Evolutionary conservation across 106 monocot species (phyloP).

Genomic region (Phalaenopsis aphrodite): DNA sequence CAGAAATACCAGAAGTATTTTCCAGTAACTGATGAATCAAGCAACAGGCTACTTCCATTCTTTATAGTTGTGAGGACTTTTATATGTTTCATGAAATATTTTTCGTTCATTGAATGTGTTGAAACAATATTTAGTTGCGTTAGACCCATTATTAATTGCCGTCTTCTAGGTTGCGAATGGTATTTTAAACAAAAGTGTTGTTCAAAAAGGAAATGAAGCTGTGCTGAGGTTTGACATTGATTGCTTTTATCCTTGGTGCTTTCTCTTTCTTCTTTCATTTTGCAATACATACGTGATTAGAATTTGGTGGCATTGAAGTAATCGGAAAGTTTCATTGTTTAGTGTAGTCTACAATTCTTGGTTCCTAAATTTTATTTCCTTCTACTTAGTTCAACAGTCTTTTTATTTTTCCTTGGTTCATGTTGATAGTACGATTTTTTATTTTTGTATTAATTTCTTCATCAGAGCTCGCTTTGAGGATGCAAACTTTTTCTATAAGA

Average conservation of each 20-base stretch:
- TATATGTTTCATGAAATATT: neutral
- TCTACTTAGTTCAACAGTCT: neutral
- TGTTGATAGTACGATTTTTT: neutral
- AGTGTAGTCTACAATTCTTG: neutral
- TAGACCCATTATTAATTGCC: constrained; percentile 1
- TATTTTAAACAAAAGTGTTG: constrained; percentile 48
- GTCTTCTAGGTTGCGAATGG: constrained; percentile 84
- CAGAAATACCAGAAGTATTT: constrained; percentile 96
- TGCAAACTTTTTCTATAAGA: constrained; percentile 90
- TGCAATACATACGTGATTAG: neutral
- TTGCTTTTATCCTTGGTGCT: neutral
- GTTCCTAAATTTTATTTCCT: neutral
- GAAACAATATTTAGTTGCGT: neutral
- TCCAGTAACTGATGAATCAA: constrained; percentile 46
- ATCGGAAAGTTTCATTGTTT: neutral
- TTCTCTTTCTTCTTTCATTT: neutral
- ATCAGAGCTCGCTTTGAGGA: constrained; percentile 94
- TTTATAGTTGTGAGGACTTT: constrained; percentile 71
- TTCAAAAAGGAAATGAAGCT: constrained; percentile 92
- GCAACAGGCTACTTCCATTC: constrained; percentile 57
- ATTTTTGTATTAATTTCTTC: neutral
- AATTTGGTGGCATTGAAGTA: neutral
- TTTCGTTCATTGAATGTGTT: neutral
- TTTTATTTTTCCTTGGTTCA: neutral
- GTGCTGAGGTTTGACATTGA: constrained; percentile 55